Evolutionary conservation across 768 basidiomycete genomes (phyloP), one percentile per base, ranked within the genome.

Genomic region (Kwoniella europaea): DNA sequence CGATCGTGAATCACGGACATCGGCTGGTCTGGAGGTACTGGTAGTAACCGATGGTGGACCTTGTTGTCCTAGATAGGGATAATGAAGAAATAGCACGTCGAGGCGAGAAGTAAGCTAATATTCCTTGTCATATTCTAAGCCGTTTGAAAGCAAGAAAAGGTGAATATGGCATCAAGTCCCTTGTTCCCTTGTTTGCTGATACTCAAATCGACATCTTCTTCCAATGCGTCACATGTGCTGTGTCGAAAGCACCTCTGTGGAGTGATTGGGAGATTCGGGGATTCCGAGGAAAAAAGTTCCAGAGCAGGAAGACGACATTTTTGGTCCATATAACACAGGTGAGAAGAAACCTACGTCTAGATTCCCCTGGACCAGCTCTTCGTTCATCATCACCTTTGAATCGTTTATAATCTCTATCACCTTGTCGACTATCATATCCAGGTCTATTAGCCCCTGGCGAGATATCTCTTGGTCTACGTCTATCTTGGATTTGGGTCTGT

Each of bases 301-400:
- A 35, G 3, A 35, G 35, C 7, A 35, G 6, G 35, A 35, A 35
- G 35, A 35, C 35, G 35, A 35, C 4, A 35, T 35, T 41, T 15
- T 41, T 27, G 52, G 4, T 46, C 64, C 52, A 54, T 15, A 35
- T 35, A 18, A 27, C 13, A 63, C 27, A 63, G 6, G 61, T 29
- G 63, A 54, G 22, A 44, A 18, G 15, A 7, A 73, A 73, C 72
- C 67, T 73, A 73, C 72, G 63, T 73, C 72, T 73, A 61, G 20
- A 56, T 24, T 72, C 63, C 20, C 67, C 53, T 7, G 55, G 29
- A 64, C 29, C 58, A 57, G 46, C 22, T 61, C 59, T 59, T 27
- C 57, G 42, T 20, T 35, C 42, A 60, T 72, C 61, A 22, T 68
- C 71, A 4, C 29, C 20, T 24, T 43, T 73, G 46, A 69, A 68